Evolutionary conservation across 2,329 filamentous ascomycete species (phyloP), one percentile per base, ranked within the genome.

Genomic region (Pseudocercospora vitis): DNA sequence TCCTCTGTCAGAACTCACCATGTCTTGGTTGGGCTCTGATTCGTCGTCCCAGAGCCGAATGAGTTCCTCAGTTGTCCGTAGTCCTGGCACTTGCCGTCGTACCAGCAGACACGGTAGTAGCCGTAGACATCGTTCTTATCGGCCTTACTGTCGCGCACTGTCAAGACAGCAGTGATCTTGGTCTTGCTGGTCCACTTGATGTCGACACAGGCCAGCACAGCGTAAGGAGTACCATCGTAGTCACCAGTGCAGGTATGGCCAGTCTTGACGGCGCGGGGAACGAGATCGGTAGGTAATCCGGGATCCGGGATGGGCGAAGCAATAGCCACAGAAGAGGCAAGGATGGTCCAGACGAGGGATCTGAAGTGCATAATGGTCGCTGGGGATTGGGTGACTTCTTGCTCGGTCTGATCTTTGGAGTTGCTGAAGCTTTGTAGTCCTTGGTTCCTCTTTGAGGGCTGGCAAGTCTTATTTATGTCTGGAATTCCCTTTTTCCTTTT

Each of bases 121-220:
- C 44, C 44, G 8, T 47, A 31, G 5, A 31, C 44, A 8, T 29
- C 23, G n/a, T 31, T 29, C 44, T 28, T 31, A 26, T 47, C 44
- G 14, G 14, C 44, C 24, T 31, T 28, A 12, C 23, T 29, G 26
- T 47, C 26, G 26, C 29, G 26, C 14, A 47, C 44, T 9, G n/a
- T 31, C 26, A 47, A 33, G 23, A 45, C 49, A 24, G 23, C 32
- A 12, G 23, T 16, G 28, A 37, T 35, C 14, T 37, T 18, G 31
- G 16, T 45, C 44, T 31, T 47, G 40, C 23, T 51, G 37, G 26
- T 24, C 45, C 19, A 44, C 18, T 39, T 53, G 28, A 9, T 40
- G 32, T 37, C 24, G 32, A 37, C 31, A 24, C 47, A 49, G 32
- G 47, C 47, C 16, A 28, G 23, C 18, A 37, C 33, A 32, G 28